Conservation (phyloP, 2,329 filamentous ascomycete species). For the Colletotrichum higginsianum region DNA sequence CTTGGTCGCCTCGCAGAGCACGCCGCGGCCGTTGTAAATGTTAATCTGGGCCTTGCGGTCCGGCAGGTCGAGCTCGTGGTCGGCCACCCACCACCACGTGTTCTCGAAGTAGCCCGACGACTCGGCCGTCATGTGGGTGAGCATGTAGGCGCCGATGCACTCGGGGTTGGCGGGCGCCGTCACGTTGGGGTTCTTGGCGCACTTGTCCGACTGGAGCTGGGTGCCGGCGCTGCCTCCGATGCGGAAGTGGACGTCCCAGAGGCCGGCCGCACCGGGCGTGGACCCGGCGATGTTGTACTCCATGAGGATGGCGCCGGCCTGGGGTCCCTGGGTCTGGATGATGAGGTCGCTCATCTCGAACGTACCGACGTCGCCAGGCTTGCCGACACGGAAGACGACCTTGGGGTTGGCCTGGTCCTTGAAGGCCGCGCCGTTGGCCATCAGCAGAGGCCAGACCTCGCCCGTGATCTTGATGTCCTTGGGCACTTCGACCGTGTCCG, state of each 20-base stretch:
- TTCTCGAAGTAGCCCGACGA: constrained; percentile 88
- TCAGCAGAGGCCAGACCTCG: constrained; percentile 91
- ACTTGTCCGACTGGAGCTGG: constrained; percentile 83
- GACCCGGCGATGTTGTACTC: constrained; percentile 88
- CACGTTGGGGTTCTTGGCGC: constrained; percentile 80
- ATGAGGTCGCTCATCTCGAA: constrained; percentile 93
- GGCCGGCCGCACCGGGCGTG: constrained; percentile 78
- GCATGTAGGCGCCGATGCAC: constrained; percentile 82
- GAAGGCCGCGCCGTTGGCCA: constrained; percentile 85
- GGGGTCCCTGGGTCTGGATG: constrained; percentile 85
- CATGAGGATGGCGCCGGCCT: constrained; percentile 90
- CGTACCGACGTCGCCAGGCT: constrained; percentile 80
- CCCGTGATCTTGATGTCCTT: constrained; percentile 90
- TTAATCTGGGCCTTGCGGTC: constrained; percentile 82
- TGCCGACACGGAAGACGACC: constrained; percentile 88
- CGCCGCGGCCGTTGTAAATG: constrained; percentile 89
- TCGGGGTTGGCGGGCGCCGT: constrained; percentile 73
- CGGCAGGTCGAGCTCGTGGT: constrained; percentile 86
- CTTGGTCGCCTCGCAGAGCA: constrained; percentile 81
- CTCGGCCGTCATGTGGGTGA: constrained; percentile 75
- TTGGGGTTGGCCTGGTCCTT: constrained; percentile 81
- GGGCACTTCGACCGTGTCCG: constrained; percentile 79
- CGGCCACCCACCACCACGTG: constrained; percentile 90
- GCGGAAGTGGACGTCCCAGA: constrained; percentile 98
- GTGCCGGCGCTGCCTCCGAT: constrained; percentile 91